Conservation (phyloP, 2,329 filamentous ascomycete genomes). For the Trichophyton simii region DNA sequence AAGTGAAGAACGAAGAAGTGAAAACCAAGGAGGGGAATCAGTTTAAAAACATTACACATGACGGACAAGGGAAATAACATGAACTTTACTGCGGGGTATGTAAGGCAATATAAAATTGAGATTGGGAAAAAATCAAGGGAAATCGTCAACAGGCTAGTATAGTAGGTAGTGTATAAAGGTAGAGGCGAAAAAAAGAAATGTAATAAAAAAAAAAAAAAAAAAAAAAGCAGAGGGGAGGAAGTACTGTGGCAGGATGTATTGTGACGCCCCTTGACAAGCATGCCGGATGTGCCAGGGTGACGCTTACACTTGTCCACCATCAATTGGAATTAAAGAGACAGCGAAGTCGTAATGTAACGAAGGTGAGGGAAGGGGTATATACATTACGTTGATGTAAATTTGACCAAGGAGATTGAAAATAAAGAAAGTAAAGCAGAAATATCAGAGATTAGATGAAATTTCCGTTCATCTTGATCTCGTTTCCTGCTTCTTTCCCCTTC, state of each 20-base stretch:
- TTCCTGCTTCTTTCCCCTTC: slow-evolving; percentile 22
- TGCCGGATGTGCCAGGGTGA: not conserved
- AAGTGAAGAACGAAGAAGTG: not conserved
- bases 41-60: not conserved
- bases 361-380: not conserved
- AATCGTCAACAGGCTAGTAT: not conserved
- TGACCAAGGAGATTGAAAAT: not conserved
- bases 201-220: not conserved
- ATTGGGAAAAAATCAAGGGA: not conserved
- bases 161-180: not conserved
- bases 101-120: not conserved
- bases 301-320: not conserved
- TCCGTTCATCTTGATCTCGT: slow-evolving; percentile 21
- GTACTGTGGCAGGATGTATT: not conserved
- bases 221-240: not conserved
- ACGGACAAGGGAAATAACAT: not conserved
- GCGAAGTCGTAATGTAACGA: not conserved
- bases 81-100: not conserved
- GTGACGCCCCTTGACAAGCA: not conserved
- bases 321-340: not conserved
- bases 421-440: not conserved
- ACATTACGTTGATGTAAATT: not conserved
- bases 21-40: not conserved
- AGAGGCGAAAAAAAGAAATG: not conserved
- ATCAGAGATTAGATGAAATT: slow-evolving; percentile 17